Conservation (phyloP, 345 rosid genomes). For the Melastoma malabathricum region DNA sequence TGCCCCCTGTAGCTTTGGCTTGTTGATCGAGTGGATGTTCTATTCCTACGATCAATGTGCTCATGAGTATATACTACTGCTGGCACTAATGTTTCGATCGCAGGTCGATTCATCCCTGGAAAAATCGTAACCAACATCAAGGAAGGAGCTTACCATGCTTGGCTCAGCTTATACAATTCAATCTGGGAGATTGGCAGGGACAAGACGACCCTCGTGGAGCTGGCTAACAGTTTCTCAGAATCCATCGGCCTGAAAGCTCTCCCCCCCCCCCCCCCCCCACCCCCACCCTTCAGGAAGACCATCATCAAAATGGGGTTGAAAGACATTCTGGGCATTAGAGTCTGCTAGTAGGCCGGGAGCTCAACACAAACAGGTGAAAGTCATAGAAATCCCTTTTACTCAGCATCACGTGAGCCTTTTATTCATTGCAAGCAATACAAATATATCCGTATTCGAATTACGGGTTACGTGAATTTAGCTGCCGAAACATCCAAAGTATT, state of each 20-base stretch:
- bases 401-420: neutral
- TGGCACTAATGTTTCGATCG: constrained; percentile 7
- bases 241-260: constrained; percentile 78
- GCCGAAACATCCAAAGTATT: constrained; percentile 26
- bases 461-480: constrained; percentile 1
- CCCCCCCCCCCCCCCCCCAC: constrained; percentile 67
- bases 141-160: constrained; percentile 95
- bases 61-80: neutral
- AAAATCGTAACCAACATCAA: constrained; percentile 59
- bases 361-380: too few relatives aligned
- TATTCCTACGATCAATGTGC: too few relatives aligned
- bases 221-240: constrained; percentile 53
- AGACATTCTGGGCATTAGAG: constrained; percentile 56
- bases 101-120: constrained; percentile 59
- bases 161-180: constrained; percentile 92
- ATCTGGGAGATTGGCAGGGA: constrained; percentile 76
- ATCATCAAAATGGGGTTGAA: constrained; percentile 93
- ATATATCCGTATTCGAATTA: too few relatives aligned
- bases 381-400: neutral
- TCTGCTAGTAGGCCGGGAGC: constrained; percentile 25
- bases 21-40: too few relatives aligned
- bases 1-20: neutral
- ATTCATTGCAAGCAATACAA: neutral
- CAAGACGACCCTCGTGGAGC: constrained; percentile 73
- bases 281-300: constrained; percentile 65